Conservation (phyloP, 768 basidiomycete species). For the Tulasnella sp. region DNA sequence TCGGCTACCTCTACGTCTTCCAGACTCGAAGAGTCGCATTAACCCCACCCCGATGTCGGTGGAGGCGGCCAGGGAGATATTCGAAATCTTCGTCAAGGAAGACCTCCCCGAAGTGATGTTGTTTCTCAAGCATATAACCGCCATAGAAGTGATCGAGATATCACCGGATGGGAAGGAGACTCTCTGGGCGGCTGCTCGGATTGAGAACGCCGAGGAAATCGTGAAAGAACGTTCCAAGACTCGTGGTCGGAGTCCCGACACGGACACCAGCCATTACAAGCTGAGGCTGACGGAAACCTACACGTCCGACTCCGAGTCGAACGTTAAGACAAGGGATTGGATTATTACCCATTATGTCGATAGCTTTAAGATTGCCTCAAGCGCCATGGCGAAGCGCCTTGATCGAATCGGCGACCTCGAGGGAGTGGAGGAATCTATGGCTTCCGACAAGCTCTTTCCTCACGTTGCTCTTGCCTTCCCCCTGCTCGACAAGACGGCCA, state of each 20-base stretch:
- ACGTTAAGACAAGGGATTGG: neutral
- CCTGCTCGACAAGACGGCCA: constrained; percentile 7
- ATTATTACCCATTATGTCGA: constrained; percentile 25
- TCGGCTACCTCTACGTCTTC: constrained; percentile 41
- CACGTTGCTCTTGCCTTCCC: constrained; percentile 34
- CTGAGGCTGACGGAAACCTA: no score
- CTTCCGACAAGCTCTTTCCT: constrained; percentile 39
- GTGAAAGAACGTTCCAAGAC: neutral
- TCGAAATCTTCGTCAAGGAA: constrained; percentile 25
- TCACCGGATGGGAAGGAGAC: constrained; percentile 24
- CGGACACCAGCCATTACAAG: neutral
- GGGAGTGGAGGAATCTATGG: constrained; percentile 25
- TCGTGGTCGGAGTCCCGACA: neutral
- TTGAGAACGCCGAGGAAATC: neutral
- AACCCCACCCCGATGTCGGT: constrained; percentile 35
- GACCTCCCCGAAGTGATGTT: constrained; percentile 2
- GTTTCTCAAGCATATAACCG: constrained; percentile 10
- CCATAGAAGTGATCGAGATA: constrained; percentile 25
- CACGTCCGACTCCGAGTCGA: neutral
- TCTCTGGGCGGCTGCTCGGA: constrained; percentile 19
- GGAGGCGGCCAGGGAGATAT: constrained; percentile 39
- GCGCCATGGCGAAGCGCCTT: neutral
- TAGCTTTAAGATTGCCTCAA: constrained; percentile 28
- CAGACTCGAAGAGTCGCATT: constrained; percentile 31
- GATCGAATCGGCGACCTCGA: constrained; percentile 19